Conservation (phyloP, 2,329 filamentous ascomycete species). For the Trichophyton equinum region DNA sequence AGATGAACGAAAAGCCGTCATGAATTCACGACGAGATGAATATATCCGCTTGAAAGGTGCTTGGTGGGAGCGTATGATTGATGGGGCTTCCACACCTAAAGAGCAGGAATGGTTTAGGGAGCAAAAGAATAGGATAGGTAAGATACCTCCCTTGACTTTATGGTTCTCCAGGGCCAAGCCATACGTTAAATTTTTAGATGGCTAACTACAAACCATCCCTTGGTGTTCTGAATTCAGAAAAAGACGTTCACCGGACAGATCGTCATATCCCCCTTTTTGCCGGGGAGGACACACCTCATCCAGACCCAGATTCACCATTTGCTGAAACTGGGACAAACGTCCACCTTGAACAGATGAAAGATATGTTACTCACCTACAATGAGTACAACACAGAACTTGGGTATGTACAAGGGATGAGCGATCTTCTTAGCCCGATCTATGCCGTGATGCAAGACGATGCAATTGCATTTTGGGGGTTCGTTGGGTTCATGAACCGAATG, state of each 20-base stretch:
- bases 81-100: constrained; percentile 65
- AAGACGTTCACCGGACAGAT: constrained; percentile 95
- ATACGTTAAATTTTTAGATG: constrained; percentile 2
- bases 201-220: constrained; percentile 38
- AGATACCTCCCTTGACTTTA: constrained; percentile 12
- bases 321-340: constrained; percentile 89
- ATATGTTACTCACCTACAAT: constrained; percentile 97
- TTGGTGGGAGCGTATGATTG: constrained; percentile 92
- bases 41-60: constrained; percentile 87
- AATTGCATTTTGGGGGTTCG: constrained; percentile 91
- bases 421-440: constrained; percentile 88
- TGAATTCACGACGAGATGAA: constrained; percentile 78
- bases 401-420: constrained; percentile 98
- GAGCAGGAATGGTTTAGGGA: constrained; percentile 95
- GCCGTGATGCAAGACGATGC: constrained; percentile 96
- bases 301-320: constrained; percentile 90
- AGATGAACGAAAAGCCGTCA: constrained; percentile 69
- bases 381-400: constrained; percentile 93
- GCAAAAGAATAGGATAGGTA: constrained; percentile 85
- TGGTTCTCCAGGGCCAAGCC: constrained; percentile 21
- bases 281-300: constrained; percentile 91
- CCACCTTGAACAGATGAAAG: constrained; percentile 96
- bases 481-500: constrained; percentile 95
- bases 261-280: constrained; percentile 89
- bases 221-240: constrained; percentile 57